A percentile compares a stretch with the other conserved stretches of the same genome.
These are phyloP conservation scores for Cyamopsis tetragonoloba DNA, from an alignment of 306 rosid species.

Conservation along the genomic window DNA sequence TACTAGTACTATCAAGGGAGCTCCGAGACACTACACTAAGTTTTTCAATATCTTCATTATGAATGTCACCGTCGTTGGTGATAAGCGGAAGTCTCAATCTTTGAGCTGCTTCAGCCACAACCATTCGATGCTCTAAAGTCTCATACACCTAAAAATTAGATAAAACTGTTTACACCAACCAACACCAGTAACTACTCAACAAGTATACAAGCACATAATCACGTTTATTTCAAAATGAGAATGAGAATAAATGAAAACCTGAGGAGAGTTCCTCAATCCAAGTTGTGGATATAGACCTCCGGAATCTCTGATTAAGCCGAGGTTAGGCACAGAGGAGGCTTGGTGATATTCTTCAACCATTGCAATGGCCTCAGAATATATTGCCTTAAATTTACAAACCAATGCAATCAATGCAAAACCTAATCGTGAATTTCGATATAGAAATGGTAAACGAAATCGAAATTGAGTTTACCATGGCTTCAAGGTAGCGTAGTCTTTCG, in stretches of 20 bases:
- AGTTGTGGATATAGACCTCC: slow-evolving; percentile 56
- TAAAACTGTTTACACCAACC: neutral
- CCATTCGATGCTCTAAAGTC: slow-evolving; percentile 83
- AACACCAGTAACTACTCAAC: too few species aligned
- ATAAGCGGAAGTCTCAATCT: slow-evolving; percentile 83
- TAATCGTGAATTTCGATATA: too few species aligned
- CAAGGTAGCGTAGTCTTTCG: slow-evolving; percentile 80
- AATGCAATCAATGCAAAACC: too few species aligned
- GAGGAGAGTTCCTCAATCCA: slow-evolving; percentile 69
- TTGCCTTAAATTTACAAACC: too few species aligned
- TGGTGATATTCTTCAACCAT: slow-evolving; percentile 91
- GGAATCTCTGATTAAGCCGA: slow-evolving; percentile 64
- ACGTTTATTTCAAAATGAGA: neutral
- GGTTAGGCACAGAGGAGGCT: slow-evolving; percentile 57
- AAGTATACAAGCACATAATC: neutral
- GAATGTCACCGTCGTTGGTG: slow-evolving; percentile 86
- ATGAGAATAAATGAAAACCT: slow-evolving; percentile 43
- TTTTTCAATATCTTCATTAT: slow-evolving; percentile 81
- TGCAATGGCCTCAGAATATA: slow-evolving; percentile 77
- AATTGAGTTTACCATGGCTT: slow-evolving; percentile 80
- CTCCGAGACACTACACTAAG: slow-evolving; percentile 62
- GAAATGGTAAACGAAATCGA: too few species aligned
- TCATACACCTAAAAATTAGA: slow-evolving; percentile 62
- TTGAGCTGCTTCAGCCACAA: slow-evolving; percentile 88
- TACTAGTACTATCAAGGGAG: slow-evolving; percentile 65